These are phyloP conservation scores for Diutina ranongensis DNA, from an alignment of 1,139 yeast genomes.

Conservation along the genomic window DNA sequence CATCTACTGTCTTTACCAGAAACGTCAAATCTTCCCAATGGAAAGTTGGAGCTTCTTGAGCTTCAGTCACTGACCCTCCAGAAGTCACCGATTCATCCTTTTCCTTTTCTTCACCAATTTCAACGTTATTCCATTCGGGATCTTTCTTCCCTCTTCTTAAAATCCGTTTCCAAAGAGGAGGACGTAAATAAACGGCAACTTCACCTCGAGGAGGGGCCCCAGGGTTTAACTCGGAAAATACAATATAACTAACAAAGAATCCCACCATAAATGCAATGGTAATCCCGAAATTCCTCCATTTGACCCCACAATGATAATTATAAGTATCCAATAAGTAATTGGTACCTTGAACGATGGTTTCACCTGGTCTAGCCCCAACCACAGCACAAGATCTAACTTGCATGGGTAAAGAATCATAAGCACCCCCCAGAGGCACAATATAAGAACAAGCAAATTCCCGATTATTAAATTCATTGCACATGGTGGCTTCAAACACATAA, in stretches of 20 bases:
- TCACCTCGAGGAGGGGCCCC: conserved; percentile 30
- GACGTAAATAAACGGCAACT: conserved; percentile 10
- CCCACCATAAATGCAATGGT: neutral
- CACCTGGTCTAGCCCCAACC: conserved; percentile 28
- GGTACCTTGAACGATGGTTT: conserved; percentile 33
- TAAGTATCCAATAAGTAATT: conserved; percentile 24
- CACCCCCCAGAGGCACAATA: conserved; percentile 15
- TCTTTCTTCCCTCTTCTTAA: neutral
- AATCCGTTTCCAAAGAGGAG: neutral
- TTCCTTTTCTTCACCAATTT: neutral
- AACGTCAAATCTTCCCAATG: conserved; percentile 75
- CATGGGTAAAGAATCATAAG: conserved; percentile 6
- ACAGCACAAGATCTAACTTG: conserved; percentile 8
- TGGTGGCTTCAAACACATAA: conserved; percentile 56
- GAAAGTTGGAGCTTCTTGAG: conserved; percentile 25
- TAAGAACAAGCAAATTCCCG: conserved; percentile 29
- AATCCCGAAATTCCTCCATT: conserved; percentile 8
- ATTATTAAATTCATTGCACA: conserved; percentile 48
- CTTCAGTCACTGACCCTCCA: too few relatives aligned
- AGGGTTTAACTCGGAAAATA: conserved; percentile 26
- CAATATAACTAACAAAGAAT: conserved; percentile 17
- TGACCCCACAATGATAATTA: conserved; percentile 24
- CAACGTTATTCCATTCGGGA: neutral
- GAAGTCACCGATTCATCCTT: neutral
- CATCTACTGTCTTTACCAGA: conserved; percentile 43